Conservation (phyloP, 345 rosid species). For the Conringia planisiliqua region DNA sequence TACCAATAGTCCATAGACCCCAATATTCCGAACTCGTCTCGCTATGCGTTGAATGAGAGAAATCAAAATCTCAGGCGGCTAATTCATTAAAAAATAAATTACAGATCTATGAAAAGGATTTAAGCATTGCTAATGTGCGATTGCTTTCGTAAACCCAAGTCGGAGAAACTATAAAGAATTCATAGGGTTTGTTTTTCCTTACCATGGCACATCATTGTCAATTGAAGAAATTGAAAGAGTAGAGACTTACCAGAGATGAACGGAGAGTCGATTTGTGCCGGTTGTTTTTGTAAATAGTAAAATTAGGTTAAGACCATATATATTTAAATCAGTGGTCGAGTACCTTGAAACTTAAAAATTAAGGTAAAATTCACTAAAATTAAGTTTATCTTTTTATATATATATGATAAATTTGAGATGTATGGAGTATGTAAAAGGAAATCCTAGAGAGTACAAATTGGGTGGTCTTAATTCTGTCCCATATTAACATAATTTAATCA, state of each 20-base stretch:
- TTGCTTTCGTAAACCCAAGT: neutral
- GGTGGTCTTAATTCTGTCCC: too few species aligned
- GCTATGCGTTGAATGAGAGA: neutral
- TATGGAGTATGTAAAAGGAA: too few species aligned
- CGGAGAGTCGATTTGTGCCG: neutral
- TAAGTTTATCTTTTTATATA: too few species aligned
- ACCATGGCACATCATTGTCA: neutral
- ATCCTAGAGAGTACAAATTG: too few species aligned
- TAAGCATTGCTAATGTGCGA: neutral
- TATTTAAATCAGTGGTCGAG: neutral
- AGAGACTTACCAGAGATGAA: slow-evolving; percentile 11
- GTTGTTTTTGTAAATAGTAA: neutral
- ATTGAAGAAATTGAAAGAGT: neutral
- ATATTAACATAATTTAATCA: too few species aligned
- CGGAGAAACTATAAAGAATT: neutral
- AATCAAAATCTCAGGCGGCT: neutral
- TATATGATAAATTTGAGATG: too few species aligned
- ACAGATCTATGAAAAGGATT: too few species aligned
- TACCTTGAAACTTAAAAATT: too few species aligned
- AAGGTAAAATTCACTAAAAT: too few species aligned
- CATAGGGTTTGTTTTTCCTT: neutral
- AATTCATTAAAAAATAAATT: too few species aligned
- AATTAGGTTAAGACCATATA: neutral
- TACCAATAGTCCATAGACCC: too few species aligned
- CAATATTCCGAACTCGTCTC: too few species aligned